Evolutionary conservation across 306 rosid genomes (phyloP), one percentile per base, ranked within the genome.

Genomic region (Trichosanthes truncata): DNA sequence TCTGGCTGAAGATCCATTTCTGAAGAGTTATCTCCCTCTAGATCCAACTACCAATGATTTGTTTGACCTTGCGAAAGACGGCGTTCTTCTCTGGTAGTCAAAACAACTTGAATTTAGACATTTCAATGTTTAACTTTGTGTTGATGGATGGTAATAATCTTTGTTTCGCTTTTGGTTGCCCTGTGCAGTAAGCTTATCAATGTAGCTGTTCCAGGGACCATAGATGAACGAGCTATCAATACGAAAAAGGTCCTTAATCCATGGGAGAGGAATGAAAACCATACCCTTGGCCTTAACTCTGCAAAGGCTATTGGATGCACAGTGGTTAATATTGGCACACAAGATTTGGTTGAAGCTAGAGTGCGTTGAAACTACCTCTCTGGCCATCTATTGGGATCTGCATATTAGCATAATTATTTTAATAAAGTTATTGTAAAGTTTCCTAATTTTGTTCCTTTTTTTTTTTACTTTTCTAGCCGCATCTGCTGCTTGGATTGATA

Each of bases 271-370:
- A 96, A 96, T 85, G 99, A 96, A 81, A 96, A 96, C 79, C 99
- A 96, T 80, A 93, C 97, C 33, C 98, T 96, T 63, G 90, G 98
- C 86, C 98, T 96, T 68, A 96, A 96, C 81, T 96, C 99, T 59
- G 99, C 99, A 11, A 96, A 90, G 85, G 99, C 99, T 83, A 96
- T 96, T 83, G 99, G 99, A 65, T 95, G 99, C 93, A 95, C 99
- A 25, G 99, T 95, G 63, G 99, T 95, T 91, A 95, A 95, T 63
- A 95, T 95, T 45, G 99, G 99, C 86, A 89, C 96, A 55, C 99
- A 96, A 83, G 99, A 96, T 78, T 82, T 96, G 68, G 80, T 89
- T 26, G 99, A 96, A 92, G 99, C 84, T 81, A 89, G 99, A 88
- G 99, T 96, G 86, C 71, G 97, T 88, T 84, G 79, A 86, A 80